These are phyloP conservation scores for Lentinula detonsa DNA, from an alignment of 768 basidiomycete genomes.

Conservation along the genomic window DNA sequence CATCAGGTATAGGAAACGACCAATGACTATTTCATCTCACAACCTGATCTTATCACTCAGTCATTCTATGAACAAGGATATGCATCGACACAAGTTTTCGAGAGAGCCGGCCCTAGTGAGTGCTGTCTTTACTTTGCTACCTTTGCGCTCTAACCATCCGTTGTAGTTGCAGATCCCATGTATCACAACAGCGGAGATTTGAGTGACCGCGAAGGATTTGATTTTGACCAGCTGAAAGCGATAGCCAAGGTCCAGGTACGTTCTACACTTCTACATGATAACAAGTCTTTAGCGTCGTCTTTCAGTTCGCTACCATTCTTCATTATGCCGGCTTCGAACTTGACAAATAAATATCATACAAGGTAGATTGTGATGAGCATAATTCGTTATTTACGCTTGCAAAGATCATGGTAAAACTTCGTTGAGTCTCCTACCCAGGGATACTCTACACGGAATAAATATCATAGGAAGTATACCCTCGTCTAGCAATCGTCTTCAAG, in stretches of 20 bases:
- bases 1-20: constrained; percentile 52
- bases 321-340: constrained; percentile 63
- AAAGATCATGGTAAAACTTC: too few relatives aligned
- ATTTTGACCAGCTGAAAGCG: constrained; percentile 72
- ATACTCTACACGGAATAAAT: neutral
- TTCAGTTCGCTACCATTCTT: constrained; percentile 62
- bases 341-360: neutral
- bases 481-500: constrained; percentile 8
- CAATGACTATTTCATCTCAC: neutral
- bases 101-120: constrained; percentile 71
- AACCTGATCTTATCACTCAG: constrained; percentile 25
- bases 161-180: constrained; percentile 77
- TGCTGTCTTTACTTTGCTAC: neutral
- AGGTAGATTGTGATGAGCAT: neutral
- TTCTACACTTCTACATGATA: constrained; percentile 20
- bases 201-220: constrained; percentile 74
- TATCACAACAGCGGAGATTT: constrained; percentile 86
- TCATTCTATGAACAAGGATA: constrained; percentile 80
- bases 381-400: too few relatives aligned
- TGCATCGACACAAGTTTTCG: constrained; percentile 84
- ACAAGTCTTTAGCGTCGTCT: neutral
- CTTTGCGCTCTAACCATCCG: neutral
- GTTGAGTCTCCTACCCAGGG: neutral
- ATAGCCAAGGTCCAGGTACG: constrained; percentile 91
- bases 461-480: neutral